Conservation (phyloP, 495 filamentous ascomycete species). For the Filosporella fistucella region DNA sequence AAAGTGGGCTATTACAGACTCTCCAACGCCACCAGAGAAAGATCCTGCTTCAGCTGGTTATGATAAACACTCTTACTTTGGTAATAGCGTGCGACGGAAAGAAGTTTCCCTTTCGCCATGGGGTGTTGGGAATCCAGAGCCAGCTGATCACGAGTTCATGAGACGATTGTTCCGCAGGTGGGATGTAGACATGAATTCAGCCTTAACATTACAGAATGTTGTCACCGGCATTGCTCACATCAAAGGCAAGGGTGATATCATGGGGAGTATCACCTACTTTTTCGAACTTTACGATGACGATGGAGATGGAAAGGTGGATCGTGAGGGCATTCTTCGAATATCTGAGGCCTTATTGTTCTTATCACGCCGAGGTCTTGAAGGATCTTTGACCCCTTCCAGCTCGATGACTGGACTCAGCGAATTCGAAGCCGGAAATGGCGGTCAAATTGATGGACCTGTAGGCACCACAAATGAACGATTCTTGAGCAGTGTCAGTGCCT, state of each 20-base stretch:
- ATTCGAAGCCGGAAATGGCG: slow-evolving; percentile 24
- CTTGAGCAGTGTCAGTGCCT: slow-evolving; percentile 85
- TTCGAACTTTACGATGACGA: slow-evolving; percentile 96
- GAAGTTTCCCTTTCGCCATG: slow-evolving; percentile 59
- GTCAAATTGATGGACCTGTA: slow-evolving; percentile 14
- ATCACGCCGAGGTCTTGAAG: slow-evolving; percentile 79
- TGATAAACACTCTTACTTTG: slow-evolving; percentile 44
- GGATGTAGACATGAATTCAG: slow-evolving; percentile 71
- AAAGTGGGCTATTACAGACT: slow-evolving; percentile 87
- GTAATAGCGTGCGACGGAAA: slow-evolving; percentile 42
- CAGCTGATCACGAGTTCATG: slow-evolving; percentile 95
- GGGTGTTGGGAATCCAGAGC: slow-evolving; percentile 68
- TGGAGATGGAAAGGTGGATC: slow-evolving; percentile 87
- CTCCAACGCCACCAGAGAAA: slow-evolving; percentile 54
- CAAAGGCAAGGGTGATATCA: slow-evolving; percentile 90
- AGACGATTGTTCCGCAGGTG: slow-evolving; percentile 81
- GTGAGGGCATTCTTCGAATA: slow-evolving; percentile 91
- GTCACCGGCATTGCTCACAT: slow-evolving; percentile 85
- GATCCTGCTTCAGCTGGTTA: slow-evolving; percentile 41
- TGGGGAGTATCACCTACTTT: slow-evolving; percentile 96
- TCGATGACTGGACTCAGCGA: slow-evolving; percentile 33
- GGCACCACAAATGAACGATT: slow-evolving; percentile 63
- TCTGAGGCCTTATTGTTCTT: slow-evolving; percentile 93
- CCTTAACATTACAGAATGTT: slow-evolving; percentile 81
- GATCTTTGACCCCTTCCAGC: slow-evolving; percentile 50